Conservation (phyloP, 192 early-diverging fungal species). For the Anaeromyces robustus region DNA sequence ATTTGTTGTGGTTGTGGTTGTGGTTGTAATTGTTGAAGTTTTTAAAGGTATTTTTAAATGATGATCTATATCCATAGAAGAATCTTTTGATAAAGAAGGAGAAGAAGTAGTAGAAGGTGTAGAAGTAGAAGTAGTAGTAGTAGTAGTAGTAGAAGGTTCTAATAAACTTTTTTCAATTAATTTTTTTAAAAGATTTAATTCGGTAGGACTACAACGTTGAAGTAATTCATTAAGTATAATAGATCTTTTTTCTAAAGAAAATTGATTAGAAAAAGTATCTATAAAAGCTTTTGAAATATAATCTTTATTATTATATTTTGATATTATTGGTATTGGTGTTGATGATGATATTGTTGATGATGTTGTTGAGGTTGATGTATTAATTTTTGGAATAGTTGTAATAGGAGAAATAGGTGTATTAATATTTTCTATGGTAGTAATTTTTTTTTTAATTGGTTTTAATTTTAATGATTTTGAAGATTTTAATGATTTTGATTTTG, state of each 20-base stretch:
- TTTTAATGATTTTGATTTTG: not conserved
- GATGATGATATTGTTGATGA: not conserved
- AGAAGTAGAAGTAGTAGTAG: too few species aligned
- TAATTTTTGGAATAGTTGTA: too few species aligned
- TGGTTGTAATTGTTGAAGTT: too few species aligned
- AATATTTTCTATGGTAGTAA: not conserved
- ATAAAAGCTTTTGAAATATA: not conserved
- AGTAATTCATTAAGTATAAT: not conserved
- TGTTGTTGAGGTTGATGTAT: not conserved
- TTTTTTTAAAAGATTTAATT: not conserved
- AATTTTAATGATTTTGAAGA: not conserved
- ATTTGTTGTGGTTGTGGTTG: too few species aligned
- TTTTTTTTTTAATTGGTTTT: not conserved
- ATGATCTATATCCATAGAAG: too few species aligned
- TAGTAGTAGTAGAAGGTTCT: not conserved
- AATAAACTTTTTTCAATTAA: not conserved
- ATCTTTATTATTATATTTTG: not conserved
- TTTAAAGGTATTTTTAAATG: too few species aligned
- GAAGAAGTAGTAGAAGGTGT: too few species aligned
- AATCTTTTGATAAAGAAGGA: too few species aligned
- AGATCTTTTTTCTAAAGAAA: not conserved
- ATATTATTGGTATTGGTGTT: not conserved
- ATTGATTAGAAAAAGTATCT: not conserved
- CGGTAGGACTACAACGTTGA: not conserved
- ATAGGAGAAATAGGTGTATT: too few species aligned